Percentiles rank a stretch among this genome's conserved stretches.
phyloP scores from a whole-genome alignment of 2,329 filamentous ascomycete species.

The Lasiodiplodia citricola region DNA sequence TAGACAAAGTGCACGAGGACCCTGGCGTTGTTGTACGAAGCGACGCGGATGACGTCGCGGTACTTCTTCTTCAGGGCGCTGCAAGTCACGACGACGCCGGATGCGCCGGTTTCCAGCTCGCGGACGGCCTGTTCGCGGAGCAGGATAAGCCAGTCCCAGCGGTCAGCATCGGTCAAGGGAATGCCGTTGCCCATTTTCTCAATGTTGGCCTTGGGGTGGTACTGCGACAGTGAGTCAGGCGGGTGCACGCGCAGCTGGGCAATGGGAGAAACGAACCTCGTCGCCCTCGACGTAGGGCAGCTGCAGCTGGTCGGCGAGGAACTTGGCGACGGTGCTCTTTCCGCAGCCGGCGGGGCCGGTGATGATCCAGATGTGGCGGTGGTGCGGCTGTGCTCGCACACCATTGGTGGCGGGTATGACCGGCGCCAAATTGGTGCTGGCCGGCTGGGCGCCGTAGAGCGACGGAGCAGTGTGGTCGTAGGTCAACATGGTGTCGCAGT shows the following conservation, averaged over 20 bases:
- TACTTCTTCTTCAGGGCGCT: conserved; percentile 97
- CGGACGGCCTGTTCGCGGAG: conserved; percentile 53
- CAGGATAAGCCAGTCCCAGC: conserved; percentile 89
- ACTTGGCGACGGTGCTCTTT: conserved; percentile 58
- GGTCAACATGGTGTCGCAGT: conserved; percentile 28
- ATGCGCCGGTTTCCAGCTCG: conserved; percentile 41
- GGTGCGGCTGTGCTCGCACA: conserved; percentile 35
- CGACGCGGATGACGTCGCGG: conserved; percentile 70
- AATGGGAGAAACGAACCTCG: conserved; percentile 45
- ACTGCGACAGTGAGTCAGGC: conserved; percentile 39
- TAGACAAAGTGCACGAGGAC: conserved; percentile 84
- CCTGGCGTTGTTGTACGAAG: conserved; percentile 51
- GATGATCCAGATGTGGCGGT: conserved; percentile 58
- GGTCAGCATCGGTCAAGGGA: conserved; percentile 88
- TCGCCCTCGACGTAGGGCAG: conserved; percentile 59
- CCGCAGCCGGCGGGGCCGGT: conserved; percentile 61
- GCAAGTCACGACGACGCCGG: conserved; percentile 90
- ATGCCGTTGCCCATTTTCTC: conserved; percentile 88
- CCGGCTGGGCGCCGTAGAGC: conserved; percentile 24
- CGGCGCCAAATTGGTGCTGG: conserved; percentile 21
- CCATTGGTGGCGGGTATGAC: conserved; percentile 16
- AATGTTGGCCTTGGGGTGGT: conserved; percentile 56
- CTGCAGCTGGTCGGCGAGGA: conserved; percentile 49
- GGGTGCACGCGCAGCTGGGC: conserved; percentile 4
- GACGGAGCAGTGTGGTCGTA: conserved; percentile 28